Evolutionary conservation across 176 grass and related monocot genomes (phyloP).

Genomic region (Secale cereale): DNA sequence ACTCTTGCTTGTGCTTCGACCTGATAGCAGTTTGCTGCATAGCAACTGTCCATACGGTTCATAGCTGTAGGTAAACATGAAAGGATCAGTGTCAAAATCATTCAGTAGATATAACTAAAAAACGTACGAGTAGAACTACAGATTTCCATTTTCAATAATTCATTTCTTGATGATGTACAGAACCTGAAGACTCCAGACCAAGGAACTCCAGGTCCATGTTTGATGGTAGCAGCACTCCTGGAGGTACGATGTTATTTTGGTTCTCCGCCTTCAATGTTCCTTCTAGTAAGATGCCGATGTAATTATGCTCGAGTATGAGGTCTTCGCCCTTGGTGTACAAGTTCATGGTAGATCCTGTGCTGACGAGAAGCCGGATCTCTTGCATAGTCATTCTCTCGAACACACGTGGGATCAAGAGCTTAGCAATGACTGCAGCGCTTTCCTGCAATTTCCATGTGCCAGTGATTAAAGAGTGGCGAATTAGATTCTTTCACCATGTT

Average conservation of each 20-base stretch:
- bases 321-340: slow-evolving; percentile 69
- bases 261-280: slow-evolving; percentile 57
- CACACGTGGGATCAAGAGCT: slow-evolving; percentile 68
- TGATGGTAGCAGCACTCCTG: slow-evolving; percentile 46
- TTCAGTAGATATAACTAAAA: background rate
- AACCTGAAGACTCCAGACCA: slow-evolving; percentile 72
- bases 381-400: slow-evolving; percentile 87
- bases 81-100: background rate
- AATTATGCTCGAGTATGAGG: slow-evolving; percentile 47
- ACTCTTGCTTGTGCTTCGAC: slow-evolving; percentile 67
- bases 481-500: background rate
- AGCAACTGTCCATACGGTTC: slow-evolving; percentile 44
- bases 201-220: slow-evolving; percentile 46
- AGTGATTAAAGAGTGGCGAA: background rate
- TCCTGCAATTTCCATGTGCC: slow-evolving; percentile 49
- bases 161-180: background rate
- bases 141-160: background rate
- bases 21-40: slow-evolving; percentile 46
- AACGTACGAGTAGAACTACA: background rate
- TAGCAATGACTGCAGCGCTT: slow-evolving; percentile 58
- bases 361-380: slow-evolving; percentile 61
- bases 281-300: slow-evolving; percentile 78
- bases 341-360: slow-evolving; percentile 65
- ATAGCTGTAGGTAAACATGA: slow-evolving; percentile 32
- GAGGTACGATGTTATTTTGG: slow-evolving; percentile 53